These are phyloP conservation scores for Aspergillus sclerotioniger DNA, from an alignment of 495 filamentous ascomycete species.

Conservation along the genomic window DNA sequence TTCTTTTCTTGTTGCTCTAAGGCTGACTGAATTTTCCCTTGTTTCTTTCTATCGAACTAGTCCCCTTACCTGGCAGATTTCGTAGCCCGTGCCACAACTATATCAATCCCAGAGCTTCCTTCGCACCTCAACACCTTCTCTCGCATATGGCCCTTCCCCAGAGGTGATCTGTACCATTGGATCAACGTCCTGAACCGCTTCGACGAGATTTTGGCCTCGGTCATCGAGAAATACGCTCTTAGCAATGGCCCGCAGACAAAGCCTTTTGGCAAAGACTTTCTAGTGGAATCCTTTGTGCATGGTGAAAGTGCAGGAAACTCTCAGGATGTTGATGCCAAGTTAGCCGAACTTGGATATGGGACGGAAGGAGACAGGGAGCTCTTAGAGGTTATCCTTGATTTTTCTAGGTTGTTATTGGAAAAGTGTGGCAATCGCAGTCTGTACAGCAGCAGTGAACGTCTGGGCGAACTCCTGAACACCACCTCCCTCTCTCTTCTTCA, in stretches of 20 bases:
- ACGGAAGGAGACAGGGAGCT: conserved; percentile 76
- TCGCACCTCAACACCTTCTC: conserved; percentile 76
- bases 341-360: conserved; percentile 59
- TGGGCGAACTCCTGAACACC: conserved; percentile 84
- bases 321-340: conserved; percentile 50
- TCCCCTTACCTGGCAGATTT: conserved; percentile 83
- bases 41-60: conserved; percentile 45
- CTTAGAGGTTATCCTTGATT: conserved; percentile 73
- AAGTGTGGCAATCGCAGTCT: conserved; percentile 97
- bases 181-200: conserved; percentile 93
- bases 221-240: conserved; percentile 78
- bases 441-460: conserved; percentile 84
- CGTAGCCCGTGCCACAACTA: conserved; percentile 62
- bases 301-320: conserved; percentile 39
- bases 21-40: conserved; percentile 29
- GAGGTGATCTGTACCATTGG: conserved; percentile 98
- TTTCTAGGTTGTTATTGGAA: conserved; percentile 82
- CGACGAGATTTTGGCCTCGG: conserved; percentile 78
- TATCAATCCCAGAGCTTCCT: conserved; percentile 73
- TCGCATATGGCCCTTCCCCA: conserved; percentile 88
- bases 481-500: conserved; percentile 76
- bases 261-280: conserved; percentile 63
- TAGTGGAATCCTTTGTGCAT: conserved; percentile 52
- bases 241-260: conserved; percentile 75
- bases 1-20: conserved; percentile 10